Conservation (phyloP, 352 stramenopile genomes). For the Globisporangium ultimum region DNA sequence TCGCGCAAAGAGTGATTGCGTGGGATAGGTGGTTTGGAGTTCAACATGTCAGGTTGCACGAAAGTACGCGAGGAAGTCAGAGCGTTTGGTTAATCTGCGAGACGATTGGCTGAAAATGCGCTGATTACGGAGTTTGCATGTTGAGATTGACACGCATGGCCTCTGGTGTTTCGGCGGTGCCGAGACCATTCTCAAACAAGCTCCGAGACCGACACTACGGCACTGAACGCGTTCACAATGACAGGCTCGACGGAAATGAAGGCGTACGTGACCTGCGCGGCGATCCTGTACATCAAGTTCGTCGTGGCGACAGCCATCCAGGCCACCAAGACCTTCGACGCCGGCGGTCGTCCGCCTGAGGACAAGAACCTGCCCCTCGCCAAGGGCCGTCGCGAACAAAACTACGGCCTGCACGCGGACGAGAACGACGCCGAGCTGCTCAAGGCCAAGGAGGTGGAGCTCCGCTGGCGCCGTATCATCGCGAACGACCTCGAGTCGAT, state of each 20-base stretch:
- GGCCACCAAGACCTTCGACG: slow-evolving; percentile 45
- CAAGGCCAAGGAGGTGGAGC: slow-evolving; percentile 24
- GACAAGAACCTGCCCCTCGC: slow-evolving; percentile 40
- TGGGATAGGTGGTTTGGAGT: not conserved
- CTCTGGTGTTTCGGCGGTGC: too few relatives aligned
- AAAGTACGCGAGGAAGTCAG: not conserved
- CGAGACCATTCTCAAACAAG: slow-evolving; percentile 6
- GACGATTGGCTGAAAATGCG: slow-evolving; percentile 22
- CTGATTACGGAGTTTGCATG: slow-evolving; percentile 13
- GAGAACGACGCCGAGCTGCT: slow-evolving; percentile 12
- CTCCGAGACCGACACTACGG: not conserved
- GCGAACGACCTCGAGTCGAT: slow-evolving; percentile 47
- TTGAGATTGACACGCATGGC: not conserved
- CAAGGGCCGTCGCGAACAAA: slow-evolving; percentile 32
- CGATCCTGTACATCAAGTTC: slow-evolving; percentile 71
- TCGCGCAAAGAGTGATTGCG: not conserved
- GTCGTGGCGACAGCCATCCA: slow-evolving; percentile 46
- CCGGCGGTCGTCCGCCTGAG: slow-evolving; percentile 43
- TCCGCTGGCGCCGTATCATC: slow-evolving; percentile 42
- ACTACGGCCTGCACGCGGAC: slow-evolving; percentile 21
- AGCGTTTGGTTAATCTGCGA: slow-evolving; percentile 3
- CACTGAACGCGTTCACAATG: slow-evolving; percentile 11
- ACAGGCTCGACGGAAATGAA: slow-evolving; percentile 34
- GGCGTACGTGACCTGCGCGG: slow-evolving; percentile 48
- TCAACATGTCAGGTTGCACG: slow-evolving; percentile 6